phyloP scores from a whole-genome alignment of 2,329 filamentous ascomycete genomes.

The Lecanicillium sp. region DNA sequence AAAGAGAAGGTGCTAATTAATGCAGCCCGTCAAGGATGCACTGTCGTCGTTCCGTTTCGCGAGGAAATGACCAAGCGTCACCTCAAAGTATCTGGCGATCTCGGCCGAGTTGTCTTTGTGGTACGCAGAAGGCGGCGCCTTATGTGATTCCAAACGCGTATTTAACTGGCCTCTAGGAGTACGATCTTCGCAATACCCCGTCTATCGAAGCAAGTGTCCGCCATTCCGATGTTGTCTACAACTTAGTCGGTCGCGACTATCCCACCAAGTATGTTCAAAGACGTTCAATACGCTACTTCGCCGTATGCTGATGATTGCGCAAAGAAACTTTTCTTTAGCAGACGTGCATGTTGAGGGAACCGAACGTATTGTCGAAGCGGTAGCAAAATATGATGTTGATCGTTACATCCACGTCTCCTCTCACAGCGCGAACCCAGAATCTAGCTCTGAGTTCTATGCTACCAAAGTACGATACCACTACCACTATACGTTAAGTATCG shows the following conservation, averaged over 20 bases:
- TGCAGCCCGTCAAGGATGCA: conserved; percentile 83
- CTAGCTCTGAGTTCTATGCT: conserved; percentile 79
- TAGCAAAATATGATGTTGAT: conserved; percentile 96
- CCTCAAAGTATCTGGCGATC: conserved; percentile 90
- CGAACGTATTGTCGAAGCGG: conserved; percentile 86
- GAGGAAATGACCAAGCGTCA: conserved; percentile 98
- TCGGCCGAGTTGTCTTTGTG: conserved; percentile 82
- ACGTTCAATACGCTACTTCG: conserved; percentile 11
- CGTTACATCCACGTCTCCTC: conserved; percentile 95
- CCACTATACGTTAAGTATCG: neutral
- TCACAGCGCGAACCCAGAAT: conserved; percentile 77
- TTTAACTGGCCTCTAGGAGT: conserved; percentile 55
- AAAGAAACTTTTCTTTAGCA: conserved; percentile 85
- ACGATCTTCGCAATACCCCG: conserved; percentile 85
- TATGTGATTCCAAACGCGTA: neutral
- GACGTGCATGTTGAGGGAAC: conserved; percentile 92
- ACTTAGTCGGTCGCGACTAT: conserved; percentile 88
- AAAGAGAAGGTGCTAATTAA: conserved; percentile 13
- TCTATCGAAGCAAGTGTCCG: conserved; percentile 95
- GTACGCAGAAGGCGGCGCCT: conserved; percentile 36
- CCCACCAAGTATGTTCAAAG: conserved; percentile 74
- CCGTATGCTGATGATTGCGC: conserved; percentile 21
- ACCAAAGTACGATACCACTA: conserved; percentile 59
- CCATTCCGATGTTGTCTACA: conserved; percentile 97
- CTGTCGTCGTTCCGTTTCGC: conserved; percentile 84